Percentiles rank a stretch among this genome's conserved stretches.
phyloP scores from a whole-genome alignment of 2,329 filamentous ascomycete species.

The Bipolaris oryzae region DNA sequence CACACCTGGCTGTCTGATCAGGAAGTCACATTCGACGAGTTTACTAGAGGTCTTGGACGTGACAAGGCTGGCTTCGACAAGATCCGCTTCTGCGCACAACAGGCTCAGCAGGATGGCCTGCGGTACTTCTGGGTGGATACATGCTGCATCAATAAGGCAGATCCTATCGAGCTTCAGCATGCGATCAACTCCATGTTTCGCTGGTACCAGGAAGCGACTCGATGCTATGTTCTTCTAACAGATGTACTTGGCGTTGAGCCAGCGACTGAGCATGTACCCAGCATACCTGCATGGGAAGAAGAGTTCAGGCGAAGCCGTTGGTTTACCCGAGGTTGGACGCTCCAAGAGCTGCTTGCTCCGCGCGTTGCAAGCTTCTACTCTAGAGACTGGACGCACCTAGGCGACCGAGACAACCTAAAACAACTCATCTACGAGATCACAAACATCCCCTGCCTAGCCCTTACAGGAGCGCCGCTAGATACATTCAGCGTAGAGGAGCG shows the following conservation, averaged over 20 bases:
- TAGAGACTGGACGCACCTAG: neutral
- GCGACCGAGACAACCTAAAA: neutral
- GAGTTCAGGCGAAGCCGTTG: slow-evolving; percentile 7
- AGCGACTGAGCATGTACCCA: neutral
- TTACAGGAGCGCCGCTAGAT: neutral
- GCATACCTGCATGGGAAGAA: neutral
- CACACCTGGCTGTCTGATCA: neutral
- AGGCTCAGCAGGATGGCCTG: neutral
- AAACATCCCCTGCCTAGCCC: neutral
- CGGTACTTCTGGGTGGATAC: slow-evolving; percentile 10
- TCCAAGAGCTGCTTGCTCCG: slow-evolving; percentile 11
- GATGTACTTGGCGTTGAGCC: slow-evolving; percentile 2
- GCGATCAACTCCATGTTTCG: slow-evolving; percentile 12
- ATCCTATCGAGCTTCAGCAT: neutral
- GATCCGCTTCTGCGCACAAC: slow-evolving; percentile 1
- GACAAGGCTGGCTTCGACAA: slow-evolving; percentile 1
- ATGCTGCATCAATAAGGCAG: slow-evolving; percentile 8
- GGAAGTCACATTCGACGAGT: neutral
- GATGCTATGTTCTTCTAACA: slow-evolving; percentile 12
- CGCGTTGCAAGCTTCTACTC: neutral
- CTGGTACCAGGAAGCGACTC: neutral
- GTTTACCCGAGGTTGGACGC: slow-evolving; percentile 10
- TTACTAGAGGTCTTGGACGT: neutral
- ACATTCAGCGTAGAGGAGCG: neutral
- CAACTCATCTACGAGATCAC: slow-evolving; percentile 4